Conservation (phyloP, 345 rosid species). For the Pseudoturritis turrita region DNA sequence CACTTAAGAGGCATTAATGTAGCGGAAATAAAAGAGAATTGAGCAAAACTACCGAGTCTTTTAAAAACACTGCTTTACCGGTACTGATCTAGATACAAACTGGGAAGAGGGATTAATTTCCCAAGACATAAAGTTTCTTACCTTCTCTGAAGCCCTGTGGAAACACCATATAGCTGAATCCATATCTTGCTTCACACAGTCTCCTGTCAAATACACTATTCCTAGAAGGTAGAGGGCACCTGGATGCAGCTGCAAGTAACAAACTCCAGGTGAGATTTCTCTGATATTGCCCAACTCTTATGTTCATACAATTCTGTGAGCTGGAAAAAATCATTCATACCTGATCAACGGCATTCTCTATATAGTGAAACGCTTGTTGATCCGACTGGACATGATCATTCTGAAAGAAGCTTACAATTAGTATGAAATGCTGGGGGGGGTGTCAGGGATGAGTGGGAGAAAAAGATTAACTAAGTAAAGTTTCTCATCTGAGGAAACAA, state of each 20-base stretch:
- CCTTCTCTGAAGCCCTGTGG: constrained; percentile 88
- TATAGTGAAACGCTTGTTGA: constrained; percentile 83
- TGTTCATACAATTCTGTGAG: neutral
- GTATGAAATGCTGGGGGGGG: neutral
- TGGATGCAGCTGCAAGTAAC: constrained; percentile 71
- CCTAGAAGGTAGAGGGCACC: constrained; percentile 95
- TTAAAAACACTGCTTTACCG: neutral
- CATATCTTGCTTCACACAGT: constrained; percentile 83
- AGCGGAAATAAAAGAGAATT: neutral
- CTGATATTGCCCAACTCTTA: neutral
- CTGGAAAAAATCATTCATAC: constrained; percentile 31
- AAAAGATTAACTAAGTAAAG: neutral
- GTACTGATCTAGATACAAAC: neutral
- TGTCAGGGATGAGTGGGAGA: neutral
- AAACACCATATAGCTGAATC: constrained; percentile 95
- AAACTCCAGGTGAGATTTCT: constrained; percentile 29
- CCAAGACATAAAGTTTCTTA: constrained; percentile 7
- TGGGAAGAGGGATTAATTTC: neutral
- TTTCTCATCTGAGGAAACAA: neutral
- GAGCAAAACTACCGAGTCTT: neutral
- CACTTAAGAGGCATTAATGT: neutral
- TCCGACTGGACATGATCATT: constrained; percentile 72
- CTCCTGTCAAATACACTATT: constrained; percentile 79
- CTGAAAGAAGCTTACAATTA: constrained; percentile 27
- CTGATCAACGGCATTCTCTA: constrained; percentile 96